phyloP scores from a whole-genome alignment of 108 stramenopile genomes.

The Nannochloropsis salina region DNA sequence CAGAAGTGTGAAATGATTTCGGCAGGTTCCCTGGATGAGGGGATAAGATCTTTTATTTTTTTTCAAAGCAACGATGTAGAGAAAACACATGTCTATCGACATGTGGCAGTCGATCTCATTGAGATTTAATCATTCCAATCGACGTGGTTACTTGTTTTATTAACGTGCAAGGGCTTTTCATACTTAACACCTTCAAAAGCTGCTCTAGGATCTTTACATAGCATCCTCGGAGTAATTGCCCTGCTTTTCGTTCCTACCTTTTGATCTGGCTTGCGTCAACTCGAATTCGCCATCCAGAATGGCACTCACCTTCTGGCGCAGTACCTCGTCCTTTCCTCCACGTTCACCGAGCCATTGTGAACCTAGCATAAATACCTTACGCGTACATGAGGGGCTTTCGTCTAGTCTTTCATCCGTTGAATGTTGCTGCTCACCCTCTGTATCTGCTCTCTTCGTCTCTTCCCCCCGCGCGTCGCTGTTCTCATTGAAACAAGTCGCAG shows the following conservation, averaged over 20 bases:
- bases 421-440: neutral
- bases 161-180: too few relatives aligned
- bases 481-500: neutral
- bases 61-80: too few relatives aligned
- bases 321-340: neutral
- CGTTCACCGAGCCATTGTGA: neutral
- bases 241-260: neutral
- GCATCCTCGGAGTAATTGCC: neutral
- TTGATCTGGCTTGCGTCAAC: slow-evolving; percentile 14
- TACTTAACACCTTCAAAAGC: too few relatives aligned
- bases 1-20: too few relatives aligned
- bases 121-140: too few relatives aligned
- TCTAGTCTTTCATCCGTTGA: neutral
- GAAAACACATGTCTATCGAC: too few relatives aligned
- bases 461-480: neutral
- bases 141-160: too few relatives aligned
- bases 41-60: too few relatives aligned
- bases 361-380: neutral
- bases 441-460: neutral
- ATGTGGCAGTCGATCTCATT: too few relatives aligned
- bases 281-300: neutral
- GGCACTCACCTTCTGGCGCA: neutral
- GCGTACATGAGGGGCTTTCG: neutral
- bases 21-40: too few relatives aligned
- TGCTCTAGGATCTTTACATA: too few relatives aligned